Evolutionary conservation across 768 basidiomycete genomes (phyloP), one percentile per base, ranked within the genome.

Genomic region (Suillus spraguei): DNA sequence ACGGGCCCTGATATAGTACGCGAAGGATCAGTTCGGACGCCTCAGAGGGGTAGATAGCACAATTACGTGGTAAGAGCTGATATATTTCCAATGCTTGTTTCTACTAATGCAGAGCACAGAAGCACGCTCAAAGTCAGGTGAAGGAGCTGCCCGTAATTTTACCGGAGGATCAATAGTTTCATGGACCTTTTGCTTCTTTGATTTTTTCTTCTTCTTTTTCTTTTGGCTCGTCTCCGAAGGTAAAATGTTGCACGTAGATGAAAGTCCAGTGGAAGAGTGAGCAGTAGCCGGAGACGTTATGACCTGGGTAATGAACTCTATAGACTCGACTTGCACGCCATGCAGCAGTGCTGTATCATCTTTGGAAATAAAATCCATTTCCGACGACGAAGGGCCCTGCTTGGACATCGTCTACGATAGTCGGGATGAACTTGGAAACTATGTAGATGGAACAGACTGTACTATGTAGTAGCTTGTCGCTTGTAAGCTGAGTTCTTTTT

Each of bases 31-130:
- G 60, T 28, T 60, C 24, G 14, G 28, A 36, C 4, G 42, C 52
- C 36, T 38, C 5, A 53, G 35, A 33, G 39, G 33, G 58, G 63
- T 10, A 32, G 8, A 41, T 61, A 62, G 28, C 49, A 64, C 67
- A 87, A 89, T 64, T 78, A 93, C 92, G 74, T 94, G 92, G 74
- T 92, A 94, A 28, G 93, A 93, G 76, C 91, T 93, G 77, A 95
- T 95, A 70, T 94, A 95, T 35, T 88, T 86, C 94, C 94, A 95
- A 70, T 96, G 94, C 75, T 96, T 96, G 79, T 95, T 95, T 67
- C 94, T 85, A 77, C 90, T 92, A 69, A 96, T 95, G 73, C 90
- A 92, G 4, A 95, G 83, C 41, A 90, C 86, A 0, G 88, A 82
- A 17, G 86, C 86, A 52, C 84, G 84, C 41, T 78, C 74, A 52